Base-by-base conservation (phyloP, 768 basidiomycete species). In the Mycena pura region DNA sequence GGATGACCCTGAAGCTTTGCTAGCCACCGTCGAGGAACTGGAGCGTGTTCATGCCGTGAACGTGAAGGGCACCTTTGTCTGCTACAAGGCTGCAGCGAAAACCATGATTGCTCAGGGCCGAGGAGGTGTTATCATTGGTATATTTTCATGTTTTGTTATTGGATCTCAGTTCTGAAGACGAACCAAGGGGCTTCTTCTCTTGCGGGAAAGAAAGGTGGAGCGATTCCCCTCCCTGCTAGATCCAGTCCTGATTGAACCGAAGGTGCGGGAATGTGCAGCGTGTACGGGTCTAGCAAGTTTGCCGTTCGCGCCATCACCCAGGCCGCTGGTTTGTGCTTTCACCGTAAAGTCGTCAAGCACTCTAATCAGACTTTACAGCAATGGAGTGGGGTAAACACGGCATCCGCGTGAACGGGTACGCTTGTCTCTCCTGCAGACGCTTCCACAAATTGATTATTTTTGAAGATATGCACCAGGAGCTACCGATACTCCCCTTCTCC, bases 111-210 rank as follows among this genome's bases (percentile, higher is more conserved):
- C 66, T 21, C 73, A 73, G 57, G 69, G 68, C 19, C 67, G 65
- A 21, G 74, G 74, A 3, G 74, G 74, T 4, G 49, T 64, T 19
- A 68, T 75, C 22, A 67, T 74, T 22, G 80, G 77, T 58, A 27
- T 13, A 15, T 10, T 15, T 43, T 32, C 1, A n/a, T n/a, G 8
- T 36, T 22, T 24, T 38, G 6, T 6, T 15, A 21, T 15, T 17
- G 17, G 17, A 19, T 5, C 21, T 10, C 11, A 7, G 27, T 22
- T 27, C 19, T 54, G 25, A 54, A 13, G 14, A 0, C 3, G 8
- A 2, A 19, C 27, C 22, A 22, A 60, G 73, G 71, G 9, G 69
- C 71, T 3, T 72, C 58, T 7, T 78, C 77, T 8, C 67, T 73
- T 1, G 68, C 69, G 0, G 77, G 77, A 5, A 72, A 71, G 47